phyloP scores from a whole-genome alignment of 2,329 filamentous ascomycete species.

The Calonectria henricotiae region DNA sequence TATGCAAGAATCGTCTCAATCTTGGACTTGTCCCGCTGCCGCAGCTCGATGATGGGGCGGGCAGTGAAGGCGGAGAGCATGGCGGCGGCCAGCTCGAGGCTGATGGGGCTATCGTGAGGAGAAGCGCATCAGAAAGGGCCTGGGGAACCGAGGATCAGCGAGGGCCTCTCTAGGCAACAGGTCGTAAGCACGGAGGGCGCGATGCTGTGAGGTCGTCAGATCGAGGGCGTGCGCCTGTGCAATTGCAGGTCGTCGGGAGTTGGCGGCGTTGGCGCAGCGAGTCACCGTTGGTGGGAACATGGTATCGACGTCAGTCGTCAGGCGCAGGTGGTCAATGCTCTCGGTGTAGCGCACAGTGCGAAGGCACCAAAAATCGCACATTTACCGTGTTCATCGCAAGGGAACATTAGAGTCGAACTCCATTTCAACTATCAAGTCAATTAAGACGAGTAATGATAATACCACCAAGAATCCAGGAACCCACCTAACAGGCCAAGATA shows the following conservation, averaged over 20 bases:
- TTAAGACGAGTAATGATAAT: constrained; percentile 12
- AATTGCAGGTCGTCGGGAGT: constrained; percentile 31
- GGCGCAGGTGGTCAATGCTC: constrained; percentile 49
- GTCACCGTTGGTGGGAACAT: constrained; percentile 40
- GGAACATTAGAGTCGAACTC: too few species aligned
- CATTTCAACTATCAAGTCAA: not conserved
- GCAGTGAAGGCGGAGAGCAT: constrained; percentile 99
- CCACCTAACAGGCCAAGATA: not conserved
- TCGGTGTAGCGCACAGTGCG: constrained; percentile 46
- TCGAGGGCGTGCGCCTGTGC: constrained; percentile 16
- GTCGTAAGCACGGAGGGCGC: not conserved
- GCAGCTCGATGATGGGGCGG: constrained; percentile 96
- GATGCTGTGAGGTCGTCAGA: constrained; percentile 16
- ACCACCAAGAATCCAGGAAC: not conserved
- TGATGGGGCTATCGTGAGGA: constrained; percentile 52
- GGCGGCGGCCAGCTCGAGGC: constrained; percentile 65
- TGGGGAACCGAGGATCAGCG: constrained; percentile 14
- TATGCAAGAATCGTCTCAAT: constrained; percentile 97
- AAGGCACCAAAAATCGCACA: constrained; percentile 29
- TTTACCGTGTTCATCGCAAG: constrained; percentile 19
- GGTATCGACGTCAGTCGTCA: constrained; percentile 53
- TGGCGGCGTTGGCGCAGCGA: constrained; percentile 31
- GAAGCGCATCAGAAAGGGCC: constrained; percentile 54
- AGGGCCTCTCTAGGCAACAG: not conserved
- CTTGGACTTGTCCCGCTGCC: constrained; percentile 94